Base-by-base conservation (phyloP, 208 protist genomes). In the Acanthamoeba quina region DNA sequence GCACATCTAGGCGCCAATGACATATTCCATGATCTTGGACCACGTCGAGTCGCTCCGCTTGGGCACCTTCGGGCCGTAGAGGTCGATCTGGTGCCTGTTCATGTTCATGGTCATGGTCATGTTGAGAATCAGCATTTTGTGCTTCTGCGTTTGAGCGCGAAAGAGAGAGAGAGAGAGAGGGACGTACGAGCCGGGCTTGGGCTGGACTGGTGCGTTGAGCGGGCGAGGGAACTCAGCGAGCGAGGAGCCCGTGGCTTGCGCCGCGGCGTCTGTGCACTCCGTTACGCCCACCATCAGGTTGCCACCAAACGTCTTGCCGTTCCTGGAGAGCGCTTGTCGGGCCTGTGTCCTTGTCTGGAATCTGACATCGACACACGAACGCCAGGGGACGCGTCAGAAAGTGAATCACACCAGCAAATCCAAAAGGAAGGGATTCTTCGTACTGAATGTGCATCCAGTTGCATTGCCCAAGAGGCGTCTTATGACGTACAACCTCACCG, bases 371-470 rank as follows among this genome's bases (percentile, higher is more conserved):
- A 19, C 15, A 19, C 70, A 44, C 13, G 41, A 44, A 78, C 9
- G 17, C 19, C 15, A 78, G 10, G n/a, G 49, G 37, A 54, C 37
- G 37, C n/a, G 37, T 52, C 1, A 82, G 34, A 54, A 44, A 44
- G 41, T 44, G 41, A 44, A 26, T 2, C n/a, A 82, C 5, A n/a
- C n/a, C 24, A 41, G 29, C 13, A 41, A 37, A 31, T 3, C 11
- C 26, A 9, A 24, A 17, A 41, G 26, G 29, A 17, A 19, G 6
- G 64, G 0, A n/a, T n/a, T 41, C 3, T 2, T 17, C 47, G 82
- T 66, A 89, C 82, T 89, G 82, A 11, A 89, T 89, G 56, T 89
- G 82, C 54, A 89, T 89, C 82, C 82, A 89, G 5, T 89, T 89
- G 54, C 82, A 89, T 24, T 89, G 54, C 3, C 54, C 82, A 21